Conservation (phyloP, 1,139 yeast species). For the Hansenula lynferdii region DNA sequence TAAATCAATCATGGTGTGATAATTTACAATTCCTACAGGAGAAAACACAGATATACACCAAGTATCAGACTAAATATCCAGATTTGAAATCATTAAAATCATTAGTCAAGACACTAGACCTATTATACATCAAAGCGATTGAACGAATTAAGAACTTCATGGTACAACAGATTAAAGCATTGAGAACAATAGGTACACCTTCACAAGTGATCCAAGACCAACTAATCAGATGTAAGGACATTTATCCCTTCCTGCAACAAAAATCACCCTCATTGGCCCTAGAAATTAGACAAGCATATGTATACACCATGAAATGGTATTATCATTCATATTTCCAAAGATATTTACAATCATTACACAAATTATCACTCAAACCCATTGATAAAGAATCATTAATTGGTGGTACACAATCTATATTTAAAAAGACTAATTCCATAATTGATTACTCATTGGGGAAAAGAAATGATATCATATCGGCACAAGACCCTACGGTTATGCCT, state of each 20-base stretch:
- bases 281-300: conserved; percentile 78
- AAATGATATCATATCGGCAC: conserved; percentile 44
- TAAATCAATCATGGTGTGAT: conserved; percentile 52
- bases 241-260: conserved; percentile 48
- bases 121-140: conserved; percentile 26
- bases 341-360: conserved; percentile 71
- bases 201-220: conserved; percentile 75
- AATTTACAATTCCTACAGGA: conserved; percentile 53
- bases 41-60: conserved; percentile 44
- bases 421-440: conserved; percentile 1
- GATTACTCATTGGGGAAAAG: conserved; percentile 45
- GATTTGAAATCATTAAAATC: conserved; percentile 12
- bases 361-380: conserved; percentile 46
- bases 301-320: conserved; percentile 91
- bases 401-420: conserved; percentile 11
- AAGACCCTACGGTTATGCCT: conserved; percentile 63
- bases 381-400: conserved; percentile 54
- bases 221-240: conserved; percentile 55
- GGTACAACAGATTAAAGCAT: conserved; percentile 54
- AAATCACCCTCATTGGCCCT: conserved; percentile 60
- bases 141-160: conserved; percentile 75
- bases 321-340: conserved; percentile 75
- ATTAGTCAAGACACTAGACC: conserved; percentile 9
- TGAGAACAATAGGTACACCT: conserved; percentile 45
- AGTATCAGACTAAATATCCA: conserved; percentile 23